Base-by-base conservation (phyloP, 2,329 filamentous ascomycete genomes). In the Plenodomus lindquistii region DNA sequence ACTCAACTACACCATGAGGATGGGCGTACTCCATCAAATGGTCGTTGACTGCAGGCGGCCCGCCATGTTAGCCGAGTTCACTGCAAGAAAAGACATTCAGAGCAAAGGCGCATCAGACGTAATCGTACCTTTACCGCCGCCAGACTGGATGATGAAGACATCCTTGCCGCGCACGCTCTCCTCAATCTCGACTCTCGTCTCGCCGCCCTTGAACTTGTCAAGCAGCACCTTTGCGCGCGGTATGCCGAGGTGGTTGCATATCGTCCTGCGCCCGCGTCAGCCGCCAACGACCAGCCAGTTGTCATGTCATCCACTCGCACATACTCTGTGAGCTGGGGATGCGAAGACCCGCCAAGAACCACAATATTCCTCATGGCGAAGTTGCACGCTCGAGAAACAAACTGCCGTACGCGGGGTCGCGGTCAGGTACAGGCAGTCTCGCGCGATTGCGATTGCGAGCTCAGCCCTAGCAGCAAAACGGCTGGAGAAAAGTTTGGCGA, bases 121-220 rank as follows among this genome's bases (percentile, higher is more conserved):
- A 10, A 19, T 45, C 52, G 43, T 61, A 65, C 62, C 62, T 65
- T 88, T 89, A 56, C 91, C 91, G 62, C 90, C 90, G 62, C 91
- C 91, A 36, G 91, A 94, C 75, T 97, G 93, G 66, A 99, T 91
- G 71, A 97, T 97, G 78, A 95, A 99, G 72, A 68, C 94, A 84
- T 99, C 94, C 74, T 99, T 99, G 63, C 90, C 94, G 63, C 94
- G 88, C 42, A 99, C 94, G 13, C 91, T 96, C 75, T 99, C 94
- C 72, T 92, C 84, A 67, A 99, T 96, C 75, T 97, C 94, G 55
- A 96, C 93, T 46, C 93, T 86, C 60, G 89, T 96, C 78, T 97
- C 94, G 60, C 94, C 94, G 43, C 94, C 91, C 24, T 91, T 90
- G 78, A 99, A 99, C 77, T 97, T 97, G 69, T 81, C 84, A 41